These are phyloP conservation scores for Rhizophagus prolifer DNA, from an alignment of 192 early-diverging fungal species.

Conservation along the genomic window DNA sequence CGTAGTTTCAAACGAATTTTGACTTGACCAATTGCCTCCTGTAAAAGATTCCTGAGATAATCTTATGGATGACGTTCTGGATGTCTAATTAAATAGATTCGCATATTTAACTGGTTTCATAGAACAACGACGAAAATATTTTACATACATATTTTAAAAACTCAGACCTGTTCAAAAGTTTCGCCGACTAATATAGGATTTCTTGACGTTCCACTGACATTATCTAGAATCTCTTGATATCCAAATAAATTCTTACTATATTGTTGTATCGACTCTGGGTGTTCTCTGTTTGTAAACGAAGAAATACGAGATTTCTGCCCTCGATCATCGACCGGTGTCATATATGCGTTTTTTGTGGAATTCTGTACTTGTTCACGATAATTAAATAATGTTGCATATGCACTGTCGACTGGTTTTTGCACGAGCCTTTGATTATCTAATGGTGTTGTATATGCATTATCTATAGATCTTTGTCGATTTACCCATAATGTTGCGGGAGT, in stretches of 20 bases:
- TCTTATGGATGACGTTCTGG: neutral
- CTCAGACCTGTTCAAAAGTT: neutral
- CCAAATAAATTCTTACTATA: neutral
- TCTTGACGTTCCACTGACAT: neutral
- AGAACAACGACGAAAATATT: neutral
- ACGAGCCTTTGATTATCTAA: neutral
- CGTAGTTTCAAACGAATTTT: neutral
- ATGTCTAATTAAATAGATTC: neutral
- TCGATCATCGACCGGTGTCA: neutral
- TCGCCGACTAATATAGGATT: no score
- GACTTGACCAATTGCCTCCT: neutral
- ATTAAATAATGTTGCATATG: neutral
- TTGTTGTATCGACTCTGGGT: neutral
- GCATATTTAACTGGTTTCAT: neutral
- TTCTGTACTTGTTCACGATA: neutral
- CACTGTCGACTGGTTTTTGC: neutral
- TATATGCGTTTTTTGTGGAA: neutral
- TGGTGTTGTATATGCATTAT: neutral
- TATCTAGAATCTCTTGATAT: neutral
- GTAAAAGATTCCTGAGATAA: neutral
- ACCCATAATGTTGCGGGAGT: neutral
- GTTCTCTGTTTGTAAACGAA: neutral
- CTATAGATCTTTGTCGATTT: neutral
- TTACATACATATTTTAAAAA: neutral
- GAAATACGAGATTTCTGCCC: neutral